These are phyloP conservation scores for Geotrichum histeridarum DNA, from an alignment of 1,139 yeast genomes.

Conservation along the genomic window DNA sequence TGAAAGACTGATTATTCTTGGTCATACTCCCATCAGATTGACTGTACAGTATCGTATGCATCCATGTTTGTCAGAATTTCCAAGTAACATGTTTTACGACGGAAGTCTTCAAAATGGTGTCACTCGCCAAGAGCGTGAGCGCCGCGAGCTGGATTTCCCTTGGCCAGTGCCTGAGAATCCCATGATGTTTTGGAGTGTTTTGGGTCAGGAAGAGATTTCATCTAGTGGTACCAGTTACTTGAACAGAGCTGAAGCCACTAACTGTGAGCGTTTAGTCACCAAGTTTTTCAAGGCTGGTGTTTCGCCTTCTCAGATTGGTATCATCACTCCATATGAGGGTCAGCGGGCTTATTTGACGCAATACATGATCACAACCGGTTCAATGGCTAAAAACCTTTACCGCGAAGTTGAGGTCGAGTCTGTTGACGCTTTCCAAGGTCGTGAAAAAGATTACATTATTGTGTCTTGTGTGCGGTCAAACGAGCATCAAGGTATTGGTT, in stretches of 20 bases:
- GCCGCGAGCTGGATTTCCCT: conserved; percentile 60
- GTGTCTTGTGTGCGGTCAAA: conserved; percentile 90
- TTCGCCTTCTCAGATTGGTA: conserved; percentile 76
- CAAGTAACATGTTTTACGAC: conserved; percentile 89
- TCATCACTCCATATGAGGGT: conserved; percentile 92
- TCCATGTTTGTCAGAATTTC: conserved; percentile 79
- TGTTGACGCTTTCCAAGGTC: conserved; percentile 94
- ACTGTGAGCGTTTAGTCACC: conserved; percentile 75
- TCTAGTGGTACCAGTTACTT: conserved; percentile 78
- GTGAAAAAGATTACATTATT: conserved; percentile 88
- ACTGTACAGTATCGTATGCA: conserved; percentile 96
- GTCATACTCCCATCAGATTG: conserved; percentile 77
- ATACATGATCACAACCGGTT: conserved; percentile 70
- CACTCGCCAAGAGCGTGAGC: conserved; percentile 61
- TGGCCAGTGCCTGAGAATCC: conserved; percentile 84
- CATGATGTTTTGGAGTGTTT: conserved; percentile 93
- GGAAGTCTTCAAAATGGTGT: conserved; percentile 92
- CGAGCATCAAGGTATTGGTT: conserved; percentile 77
- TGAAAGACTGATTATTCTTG: conserved; percentile 78
- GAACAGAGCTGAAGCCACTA: conserved; percentile 87
- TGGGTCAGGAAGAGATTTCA: conserved; percentile 85
- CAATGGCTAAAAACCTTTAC: conserved; percentile 58
- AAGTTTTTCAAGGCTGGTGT: conserved; percentile 76
- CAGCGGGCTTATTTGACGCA: conserved; percentile 80
- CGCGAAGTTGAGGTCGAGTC: conserved; percentile 79